A percentile compares a stretch with the other conserved stretches of the same genome.
Conservation (phyloP, 495 filamentous ascomycete species). For the Penicillium crystallinum region DNA sequence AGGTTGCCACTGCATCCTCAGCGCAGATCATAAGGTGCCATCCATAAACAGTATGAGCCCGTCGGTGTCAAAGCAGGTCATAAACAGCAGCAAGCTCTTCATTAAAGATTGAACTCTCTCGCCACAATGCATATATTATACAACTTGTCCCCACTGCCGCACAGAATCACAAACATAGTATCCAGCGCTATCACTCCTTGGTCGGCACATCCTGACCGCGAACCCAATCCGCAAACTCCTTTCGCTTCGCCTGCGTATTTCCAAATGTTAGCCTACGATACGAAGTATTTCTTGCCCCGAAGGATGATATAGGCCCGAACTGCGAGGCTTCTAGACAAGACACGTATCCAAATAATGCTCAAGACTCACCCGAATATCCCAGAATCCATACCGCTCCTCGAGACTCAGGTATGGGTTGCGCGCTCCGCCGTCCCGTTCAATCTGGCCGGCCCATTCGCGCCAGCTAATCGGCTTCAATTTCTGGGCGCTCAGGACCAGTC, state of each 20-base stretch:
- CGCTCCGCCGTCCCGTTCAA: conserved; percentile 61
- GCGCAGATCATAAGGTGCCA: not conserved
- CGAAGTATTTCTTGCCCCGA: not conserved
- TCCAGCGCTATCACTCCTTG: conserved; percentile 19
- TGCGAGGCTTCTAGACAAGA: conserved; percentile 12
- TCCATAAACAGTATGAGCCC: not conserved
- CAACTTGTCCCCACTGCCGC: conserved; percentile 8
- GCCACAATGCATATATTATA: conserved; percentile 22
- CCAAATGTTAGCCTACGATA: conserved; percentile 6
- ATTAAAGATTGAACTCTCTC: conserved; percentile 12
- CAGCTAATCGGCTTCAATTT: conserved; percentile 72
- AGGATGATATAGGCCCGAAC: not conserved
- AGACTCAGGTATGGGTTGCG: conserved; percentile 47
- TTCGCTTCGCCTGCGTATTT: conserved; percentile 58
- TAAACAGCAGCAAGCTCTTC: not conserved
- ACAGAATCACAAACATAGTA: not conserved
- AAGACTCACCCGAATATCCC: conserved; percentile 59
- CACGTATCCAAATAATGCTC: conserved; percentile 33
- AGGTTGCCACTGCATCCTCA: not conserved
- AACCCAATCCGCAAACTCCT: conserved; percentile 73
- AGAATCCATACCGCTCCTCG: conserved; percentile 62
- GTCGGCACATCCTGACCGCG: conserved; percentile 35
- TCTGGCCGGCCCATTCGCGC: conserved; percentile 77
- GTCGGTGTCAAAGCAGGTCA: not conserved
- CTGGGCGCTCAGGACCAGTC: conserved; percentile 64